Base-by-base conservation (phyloP, 768 basidiomycete genomes). In the Pleurotus ostreatus region DNA sequence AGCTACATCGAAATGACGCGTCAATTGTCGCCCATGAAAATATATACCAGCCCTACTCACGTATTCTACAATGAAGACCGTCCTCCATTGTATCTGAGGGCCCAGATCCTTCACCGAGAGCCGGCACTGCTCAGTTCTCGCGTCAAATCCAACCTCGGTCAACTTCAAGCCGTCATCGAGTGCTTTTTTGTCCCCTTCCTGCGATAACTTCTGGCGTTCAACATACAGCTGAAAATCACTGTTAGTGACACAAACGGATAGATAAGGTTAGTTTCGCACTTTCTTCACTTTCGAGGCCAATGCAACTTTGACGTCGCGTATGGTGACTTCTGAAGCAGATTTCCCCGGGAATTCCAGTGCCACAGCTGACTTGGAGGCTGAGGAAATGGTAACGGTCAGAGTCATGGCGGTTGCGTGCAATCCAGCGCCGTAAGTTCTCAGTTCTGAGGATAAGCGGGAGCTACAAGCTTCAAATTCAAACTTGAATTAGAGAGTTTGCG, bases 21-120 rank as follows among this genome's bases (percentile, higher is more conserved):
- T 13, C 9, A 34, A 1, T 51, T 5, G 9, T 34, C 30, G 30
- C 9, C 2, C 30, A 34, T 34, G 9, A 34, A 3, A 4, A 16
- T 16, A 51, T 20, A 9, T 2, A 49, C 2, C n/a, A 0, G 8
- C 6, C 3, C 18, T 8, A 70, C 94, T 65, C 72, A 95, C 95
- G 65, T 98, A 99, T 95, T 99, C 97, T 49, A 89, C 74, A 49
- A 98, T 67, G 70, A 93, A 98, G 15, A 98, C 92, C 0, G 88
- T 89, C 63, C 78, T 80, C 91, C 95, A 98, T 63, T 83, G 80
- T 45, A 96, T 75, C 69, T 99, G 97, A 5, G 88, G 81, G 0
- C 97, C 97, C 26, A 98, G 74, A 70, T 98, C 97, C 70, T 97
- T 97, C 57, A 94, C 77, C 38, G 79, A 70, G 38, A 98, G 63